Conservation (phyloP, 225 moss, liverwort and hornwort species). For the Polytrichum commune region DNA sequence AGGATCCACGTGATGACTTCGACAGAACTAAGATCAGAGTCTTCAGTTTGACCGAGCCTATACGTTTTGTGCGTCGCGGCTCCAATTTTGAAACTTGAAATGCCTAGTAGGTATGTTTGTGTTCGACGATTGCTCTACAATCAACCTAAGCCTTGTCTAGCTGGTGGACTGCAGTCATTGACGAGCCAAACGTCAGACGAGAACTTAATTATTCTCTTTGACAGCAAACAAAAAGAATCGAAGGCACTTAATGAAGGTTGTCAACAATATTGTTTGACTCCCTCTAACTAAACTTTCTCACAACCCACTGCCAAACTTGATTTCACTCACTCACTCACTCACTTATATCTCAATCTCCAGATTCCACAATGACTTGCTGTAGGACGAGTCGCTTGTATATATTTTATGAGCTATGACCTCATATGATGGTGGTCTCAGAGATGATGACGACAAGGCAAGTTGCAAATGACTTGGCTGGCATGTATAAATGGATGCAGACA, state of each 20-base stretch:
- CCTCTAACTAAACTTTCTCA: neutral
- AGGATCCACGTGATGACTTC: no score
- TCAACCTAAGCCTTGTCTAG: neutral
- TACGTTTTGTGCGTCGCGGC: neutral
- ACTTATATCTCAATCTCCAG: neutral
- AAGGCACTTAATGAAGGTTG: neutral
- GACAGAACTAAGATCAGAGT: no score
- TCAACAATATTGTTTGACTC: neutral
- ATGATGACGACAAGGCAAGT: neutral
- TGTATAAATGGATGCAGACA: neutral
- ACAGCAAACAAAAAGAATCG: neutral
- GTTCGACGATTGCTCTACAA: neutral
- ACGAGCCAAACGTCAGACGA: neutral
- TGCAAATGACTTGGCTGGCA: neutral
- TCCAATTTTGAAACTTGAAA: neutral
- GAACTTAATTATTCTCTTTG: neutral
- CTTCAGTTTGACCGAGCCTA: neutral
- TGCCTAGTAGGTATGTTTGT: neutral
- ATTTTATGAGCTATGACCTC: constrained; percentile 2
- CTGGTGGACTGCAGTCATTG: neutral
- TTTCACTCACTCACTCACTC: constrained; percentile 7
- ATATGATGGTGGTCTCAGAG: neutral
- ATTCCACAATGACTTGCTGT: neutral
- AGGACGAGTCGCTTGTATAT: neutral
- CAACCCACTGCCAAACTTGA: neutral